Evolutionary conservation across 75 land plant species (phyloP), one percentile per base, ranked within the genome.

Genomic region (Sequoiadendron giganteum): DNA sequence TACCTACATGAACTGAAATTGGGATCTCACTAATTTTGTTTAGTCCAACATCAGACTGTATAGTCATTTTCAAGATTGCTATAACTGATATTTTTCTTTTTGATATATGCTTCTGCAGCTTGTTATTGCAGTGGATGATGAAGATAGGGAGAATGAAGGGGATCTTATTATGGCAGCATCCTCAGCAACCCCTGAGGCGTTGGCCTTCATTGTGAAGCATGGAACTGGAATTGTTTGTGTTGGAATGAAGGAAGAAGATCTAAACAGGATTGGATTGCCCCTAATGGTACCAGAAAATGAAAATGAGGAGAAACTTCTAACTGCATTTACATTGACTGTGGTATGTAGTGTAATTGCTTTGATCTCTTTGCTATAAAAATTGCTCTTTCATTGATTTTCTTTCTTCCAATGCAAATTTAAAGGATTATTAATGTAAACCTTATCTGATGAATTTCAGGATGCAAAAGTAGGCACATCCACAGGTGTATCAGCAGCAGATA

Each of bases 121-220:
- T 86, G 98, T 98, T 19, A 86, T 98, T 47, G 99, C 94, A 86
- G 99, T 98, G 42, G 99, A 98, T 91, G 98, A 98, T 88, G 99
- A 98, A 84, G 97, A 94, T 79, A 93, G 98, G 89, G 97, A 98
- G 89, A 98, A 98, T 91, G 99, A 98, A 90, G 98, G 99, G 81
- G 99, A 98, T 91, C 91, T 98, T 38, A 98, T 98, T 87, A 98
- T 98, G 97, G 95, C 98, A 42, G 99, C 94, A 30, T 91, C 95
- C 1, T 32, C 91, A 88, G 96, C 89, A 45, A 96, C 99, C 19
- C 94, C 97, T 54, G 95, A 95, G 76, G 93, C 95, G 34, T 92
- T 98, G 94, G 97, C 96, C 77, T 98, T 96, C 88, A 87, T 96
- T 87, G 97, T 96, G 38, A 95, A 91, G 87, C 95, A 98, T 90